Conservation (phyloP, 169 alveolate genomes). For the Plasmodium ovale region DNA sequence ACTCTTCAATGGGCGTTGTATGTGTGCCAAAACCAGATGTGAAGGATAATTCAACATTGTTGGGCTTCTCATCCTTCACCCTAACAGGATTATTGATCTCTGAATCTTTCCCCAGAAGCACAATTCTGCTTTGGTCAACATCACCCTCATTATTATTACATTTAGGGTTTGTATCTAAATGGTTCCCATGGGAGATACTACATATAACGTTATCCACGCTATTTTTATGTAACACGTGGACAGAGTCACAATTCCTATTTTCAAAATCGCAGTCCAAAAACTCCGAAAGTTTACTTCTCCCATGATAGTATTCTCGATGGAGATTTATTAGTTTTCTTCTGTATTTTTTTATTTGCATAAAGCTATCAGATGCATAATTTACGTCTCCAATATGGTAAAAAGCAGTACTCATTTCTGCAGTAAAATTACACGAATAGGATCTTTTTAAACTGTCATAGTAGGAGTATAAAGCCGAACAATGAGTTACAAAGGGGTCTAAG, state of each 20-base stretch:
- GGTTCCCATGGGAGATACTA: no score
- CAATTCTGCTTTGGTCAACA: no score
- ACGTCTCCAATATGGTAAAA: neutral
- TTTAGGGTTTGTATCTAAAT: no score
- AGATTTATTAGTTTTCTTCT: conserved; percentile 26
- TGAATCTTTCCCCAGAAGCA: no score
- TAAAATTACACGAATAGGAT: conserved; percentile 6
- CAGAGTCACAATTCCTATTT: neutral
- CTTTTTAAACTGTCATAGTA: neutral
- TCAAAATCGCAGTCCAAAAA: neutral
- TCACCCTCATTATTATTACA: no score
- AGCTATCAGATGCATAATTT: conserved; percentile 51
- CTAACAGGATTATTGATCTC: no score
- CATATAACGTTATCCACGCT: neutral
- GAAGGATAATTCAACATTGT: no score
- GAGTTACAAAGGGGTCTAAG: neutral
- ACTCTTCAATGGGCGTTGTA: no score
- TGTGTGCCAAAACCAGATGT: no score
- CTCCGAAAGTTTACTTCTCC: conserved; percentile 7
- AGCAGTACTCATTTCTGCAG: neutral
- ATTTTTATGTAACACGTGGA: neutral
- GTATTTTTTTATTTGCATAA: conserved; percentile 16
- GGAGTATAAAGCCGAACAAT: neutral
- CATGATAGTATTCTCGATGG: neutral
- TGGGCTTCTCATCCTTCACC: no score